Base-by-base conservation (phyloP, 108 stramenopile species). In the Skeletonema menzelii region DNA sequence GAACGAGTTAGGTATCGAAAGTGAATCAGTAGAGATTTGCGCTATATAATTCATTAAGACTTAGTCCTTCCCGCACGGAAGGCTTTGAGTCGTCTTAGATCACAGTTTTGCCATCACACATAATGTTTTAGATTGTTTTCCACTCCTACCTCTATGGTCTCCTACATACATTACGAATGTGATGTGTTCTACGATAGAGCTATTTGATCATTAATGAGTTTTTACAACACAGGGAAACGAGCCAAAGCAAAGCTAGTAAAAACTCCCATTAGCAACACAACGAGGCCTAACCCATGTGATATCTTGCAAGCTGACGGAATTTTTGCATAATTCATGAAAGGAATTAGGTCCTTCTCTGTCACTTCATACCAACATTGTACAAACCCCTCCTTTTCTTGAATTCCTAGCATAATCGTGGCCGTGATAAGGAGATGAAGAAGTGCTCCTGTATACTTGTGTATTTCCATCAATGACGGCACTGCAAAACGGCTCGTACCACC, bases 381-480 rank as follows among this genome's bases (percentile, higher is more conserved):
- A 69, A 88, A 88, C 31, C 86, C 87, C 64, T 91, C 90, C 80
- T 91, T 88, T 58, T 91, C 90, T 63, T 88, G 87, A 65, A 91
- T 88, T 4, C 90, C 90, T 49, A 91, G 46, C 57, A 91, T 15
- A 40, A 91, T 88, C 22, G 90, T 88, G 10, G 69, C 65, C 0
- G 85, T 70, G 7, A 77, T 72, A 14, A 65, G 58, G 11, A 79
- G 47, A 56, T 91, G 86, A 56, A 91, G 62, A 12, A 82, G 44
- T 7, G 90, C 73, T 12, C 90, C 90, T 2, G 85, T 28, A 56
- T 64, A 84, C 10, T 63, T 66, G 58, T 91, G 90, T 13, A 87
- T 14, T 27, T 67, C 73, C 79, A 88, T 75, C 26, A 76, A 42
- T 42, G 47, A 46, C 8, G 82, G 82, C 63, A 80, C 83, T 10